Evolutionary conservation across 2,329 filamentous ascomycete species (phyloP).

Genomic region (Amesomyces nigricolor): DNA sequence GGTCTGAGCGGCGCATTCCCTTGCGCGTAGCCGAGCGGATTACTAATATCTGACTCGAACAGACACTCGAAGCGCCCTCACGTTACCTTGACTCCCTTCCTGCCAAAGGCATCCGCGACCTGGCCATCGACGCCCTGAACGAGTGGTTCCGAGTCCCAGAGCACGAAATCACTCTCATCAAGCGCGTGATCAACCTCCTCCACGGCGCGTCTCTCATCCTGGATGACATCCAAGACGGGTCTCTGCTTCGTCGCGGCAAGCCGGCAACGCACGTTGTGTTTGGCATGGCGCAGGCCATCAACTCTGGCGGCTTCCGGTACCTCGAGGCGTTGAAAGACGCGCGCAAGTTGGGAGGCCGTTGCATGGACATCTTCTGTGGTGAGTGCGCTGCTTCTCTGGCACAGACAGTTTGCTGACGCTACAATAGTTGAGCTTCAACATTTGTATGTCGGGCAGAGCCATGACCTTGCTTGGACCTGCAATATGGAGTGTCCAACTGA

Average conservation of each 20-base stretch:
- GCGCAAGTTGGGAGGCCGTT: slow-evolving; percentile 45
- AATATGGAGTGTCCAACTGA: slow-evolving; percentile 2
- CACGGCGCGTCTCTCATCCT: slow-evolving; percentile 9
- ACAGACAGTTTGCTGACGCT: neutral
- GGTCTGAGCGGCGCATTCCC: neutral
- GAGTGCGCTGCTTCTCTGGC: too few relatives aligned
- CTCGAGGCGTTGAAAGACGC: slow-evolving; percentile 71
- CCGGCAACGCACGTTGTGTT: slow-evolving; percentile 80
- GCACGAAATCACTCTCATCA: neutral
- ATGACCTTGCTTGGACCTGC: slow-evolving; percentile 10
- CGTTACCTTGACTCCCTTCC: slow-evolving; percentile 2
- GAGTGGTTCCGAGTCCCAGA: slow-evolving; percentile 4
- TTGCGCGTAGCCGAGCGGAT: too few relatives aligned
- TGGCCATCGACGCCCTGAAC: slow-evolving; percentile 6
- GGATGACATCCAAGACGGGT: slow-evolving; percentile 32
- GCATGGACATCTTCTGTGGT: neutral
- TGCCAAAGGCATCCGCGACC: slow-evolving; percentile 1
- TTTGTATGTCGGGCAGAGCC: slow-evolving; percentile 7
- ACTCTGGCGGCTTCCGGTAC: slow-evolving; percentile 81
- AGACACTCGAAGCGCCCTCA: neutral
- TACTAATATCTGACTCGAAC: too few relatives aligned
- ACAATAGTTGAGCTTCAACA: neutral
- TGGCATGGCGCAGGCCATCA: slow-evolving; percentile 79
- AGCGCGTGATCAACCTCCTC: slow-evolving; percentile 1
- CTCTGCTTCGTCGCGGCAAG: slow-evolving; percentile 65